These are phyloP conservation scores for Phytophthora podocarpi DNA, from an alignment of 352 stramenopile genomes.

Conservation along the genomic window DNA sequence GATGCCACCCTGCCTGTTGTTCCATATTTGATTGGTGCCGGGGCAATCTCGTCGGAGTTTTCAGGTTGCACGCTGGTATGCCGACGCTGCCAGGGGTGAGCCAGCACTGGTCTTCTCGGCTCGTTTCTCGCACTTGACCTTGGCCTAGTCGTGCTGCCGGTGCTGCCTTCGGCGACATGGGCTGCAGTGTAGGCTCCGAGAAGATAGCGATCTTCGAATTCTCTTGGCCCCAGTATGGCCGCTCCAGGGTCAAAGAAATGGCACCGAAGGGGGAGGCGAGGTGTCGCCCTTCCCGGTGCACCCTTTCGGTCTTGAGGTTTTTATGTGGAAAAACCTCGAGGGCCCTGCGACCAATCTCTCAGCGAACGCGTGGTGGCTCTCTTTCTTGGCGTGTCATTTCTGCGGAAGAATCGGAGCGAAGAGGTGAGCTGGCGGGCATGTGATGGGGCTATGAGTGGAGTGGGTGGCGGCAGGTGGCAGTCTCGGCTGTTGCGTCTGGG, in stretches of 20 bases:
- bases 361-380: constrained; percentile 10
- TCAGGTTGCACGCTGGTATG: not conserved
- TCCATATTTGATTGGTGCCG: not conserved
- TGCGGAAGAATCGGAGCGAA: constrained; percentile 46
- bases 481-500: not conserved
- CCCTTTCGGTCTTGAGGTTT: constrained; percentile 21
- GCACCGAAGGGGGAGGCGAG: constrained; percentile 9
- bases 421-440: constrained; percentile 23
- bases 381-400: constrained; percentile 43
- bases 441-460: not conserved
- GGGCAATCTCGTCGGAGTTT: not conserved
- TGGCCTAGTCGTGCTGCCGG: constrained; percentile 13
- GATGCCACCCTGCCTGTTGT: not conserved
- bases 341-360: constrained; percentile 37
- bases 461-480: not conserved
- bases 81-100: not conserved
- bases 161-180: not conserved
- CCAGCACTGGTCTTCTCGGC: not conserved
- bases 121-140: constrained; percentile 24
- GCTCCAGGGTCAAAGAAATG: constrained; percentile 18
- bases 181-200: not conserved
- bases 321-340: constrained; percentile 40
- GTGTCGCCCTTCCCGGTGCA: constrained; percentile 32
- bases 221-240: constrained; percentile 11
- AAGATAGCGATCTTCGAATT: not conserved